phyloP scores from a whole-genome alignment of 2,329 filamentous ascomycete genomes.

The Pseudocercospora pini-densiflorae region DNA sequence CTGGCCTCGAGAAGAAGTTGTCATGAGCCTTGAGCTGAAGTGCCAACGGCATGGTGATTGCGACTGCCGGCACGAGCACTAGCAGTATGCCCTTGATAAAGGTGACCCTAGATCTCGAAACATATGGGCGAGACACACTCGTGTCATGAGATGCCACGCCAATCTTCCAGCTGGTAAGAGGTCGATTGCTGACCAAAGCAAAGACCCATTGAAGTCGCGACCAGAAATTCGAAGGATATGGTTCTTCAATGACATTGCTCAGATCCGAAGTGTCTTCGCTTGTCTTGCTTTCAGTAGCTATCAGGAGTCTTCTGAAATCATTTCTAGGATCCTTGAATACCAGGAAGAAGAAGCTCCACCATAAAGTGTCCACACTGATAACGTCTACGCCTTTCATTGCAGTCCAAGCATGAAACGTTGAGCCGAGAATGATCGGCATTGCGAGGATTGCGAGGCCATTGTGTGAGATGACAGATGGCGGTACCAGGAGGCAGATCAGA shows the following conservation, averaged over 20 bases:
- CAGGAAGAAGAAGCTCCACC: conserved; percentile 34
- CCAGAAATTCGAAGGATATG: conserved; percentile 30
- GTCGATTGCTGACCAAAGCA: conserved; percentile 31
- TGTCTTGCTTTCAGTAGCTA: background rate
- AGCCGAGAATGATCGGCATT: conserved; percentile 32
- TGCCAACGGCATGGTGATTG: conserved; percentile 25
- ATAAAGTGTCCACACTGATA: conserved; percentile 34
- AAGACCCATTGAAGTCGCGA: conserved; percentile 34
- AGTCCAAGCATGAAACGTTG: conserved; percentile 35
- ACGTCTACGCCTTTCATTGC: conserved; percentile 38
- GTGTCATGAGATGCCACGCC: conserved; percentile 30
- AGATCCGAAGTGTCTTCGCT: background rate
- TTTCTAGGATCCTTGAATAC: conserved; percentile 34
- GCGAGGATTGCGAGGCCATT: conserved; percentile 31
- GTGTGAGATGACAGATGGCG: conserved; percentile 28
- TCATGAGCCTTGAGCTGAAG: conserved; percentile 25
- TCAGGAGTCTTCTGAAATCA: conserved; percentile 29
- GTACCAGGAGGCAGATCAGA: conserved; percentile 33
- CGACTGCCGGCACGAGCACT: conserved; percentile 34
- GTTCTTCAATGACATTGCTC: conserved; percentile 16
- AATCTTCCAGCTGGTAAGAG: conserved; percentile 37
- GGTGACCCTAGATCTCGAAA: conserved; percentile 22
- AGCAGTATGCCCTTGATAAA: conserved; percentile 31
- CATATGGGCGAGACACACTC: conserved; percentile 29
- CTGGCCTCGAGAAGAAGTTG: conserved; percentile 30